Evolutionary conservation across 1,284 basidiomycete species (phyloP), one percentile per base, ranked within the genome.

Genomic region (Fomes fomentarius): DNA sequence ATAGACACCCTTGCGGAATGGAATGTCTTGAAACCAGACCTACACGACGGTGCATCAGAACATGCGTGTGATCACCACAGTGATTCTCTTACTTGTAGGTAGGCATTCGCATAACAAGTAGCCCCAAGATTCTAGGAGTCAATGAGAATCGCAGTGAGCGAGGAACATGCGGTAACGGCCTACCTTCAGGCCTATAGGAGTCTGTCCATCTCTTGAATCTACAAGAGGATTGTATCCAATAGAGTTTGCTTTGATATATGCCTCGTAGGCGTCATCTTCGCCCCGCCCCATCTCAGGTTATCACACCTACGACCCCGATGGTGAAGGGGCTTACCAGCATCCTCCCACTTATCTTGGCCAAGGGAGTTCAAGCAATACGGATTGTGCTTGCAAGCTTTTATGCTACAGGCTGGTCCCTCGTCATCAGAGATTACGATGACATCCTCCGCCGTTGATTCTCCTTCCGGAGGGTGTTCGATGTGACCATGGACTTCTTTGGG

Each of bases 51-150:
- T 46, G 21, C 19, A 11, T 48, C 12, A 51, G 40, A 24, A 9
- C n/a, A n/a, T 14, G 22, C 10, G 21, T 12, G 37, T 19, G 17
- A 4, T 21, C 19, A 7, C 4, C n/a, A n/a, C n/a, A 10, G 17
- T 15, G 21, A 21, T 17, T 47, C 15, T 21, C 71, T 26, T 59
- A 89, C 90, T 75, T 97, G 94, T 38, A 96, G 77, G 60, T 91
- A 96, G 5, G 93, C 92, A 70, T 96, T 96, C 47, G 92, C 93
- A 62, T 95, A 96, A 66, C 93, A 94, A 4, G 94, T 96, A 12
- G 94, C 94, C 12, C 94, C 94, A 15, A 96, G 82, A 68, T 97
- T 97, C 87, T 94, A 30, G 14, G 22, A 28, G 21, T 30, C 2
- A n/a, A 37, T 57, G 12, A 46, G 63, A 34, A 45, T n/a, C n/a